phyloP scores from a whole-genome alignment of 208 protist species.

The Lotmaria passim region DNA sequence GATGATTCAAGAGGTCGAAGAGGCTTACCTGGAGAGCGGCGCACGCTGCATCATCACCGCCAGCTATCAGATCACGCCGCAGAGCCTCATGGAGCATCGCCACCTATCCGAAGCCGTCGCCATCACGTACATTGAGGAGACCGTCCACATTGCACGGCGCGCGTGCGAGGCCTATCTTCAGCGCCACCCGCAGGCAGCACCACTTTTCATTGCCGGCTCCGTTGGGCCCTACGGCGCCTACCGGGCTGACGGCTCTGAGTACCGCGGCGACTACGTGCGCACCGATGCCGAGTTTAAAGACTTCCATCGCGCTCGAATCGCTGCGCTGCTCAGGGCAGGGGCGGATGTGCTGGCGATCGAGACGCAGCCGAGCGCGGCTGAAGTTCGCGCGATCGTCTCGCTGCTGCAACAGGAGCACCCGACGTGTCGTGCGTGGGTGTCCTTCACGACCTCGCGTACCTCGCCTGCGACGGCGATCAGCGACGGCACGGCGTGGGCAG shows the following conservation, averaged over 20 bases:
- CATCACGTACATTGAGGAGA: conserved; percentile 37
- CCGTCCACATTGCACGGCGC: conserved; percentile 44
- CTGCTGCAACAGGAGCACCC: conserved; percentile 61
- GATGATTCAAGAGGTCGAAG: conserved; percentile 40
- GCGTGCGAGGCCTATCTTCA: conserved; percentile 27
- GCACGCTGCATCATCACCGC: conserved; percentile 67
- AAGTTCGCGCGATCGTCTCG: conserved; percentile 53
- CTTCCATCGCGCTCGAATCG: conserved; percentile 65
- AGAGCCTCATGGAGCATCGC: conserved; percentile 49
- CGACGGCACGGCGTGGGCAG: conserved; percentile 45
- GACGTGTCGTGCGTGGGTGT: conserved; percentile 43
- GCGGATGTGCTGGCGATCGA: conserved; percentile 72
- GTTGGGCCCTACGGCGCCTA: conserved; percentile 73
- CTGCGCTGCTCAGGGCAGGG: conserved; percentile 44
- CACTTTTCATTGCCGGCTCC: conserved; percentile 62
- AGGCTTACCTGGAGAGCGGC: conserved; percentile 44
- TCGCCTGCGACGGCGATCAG: conserved; percentile 30
- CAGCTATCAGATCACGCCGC: conserved; percentile 64
- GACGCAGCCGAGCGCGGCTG: conserved; percentile 54
- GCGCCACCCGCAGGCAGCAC: conserved; percentile 10
- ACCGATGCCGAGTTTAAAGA: conserved; percentile 38
- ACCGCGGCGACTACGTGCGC: conserved; percentile 53
- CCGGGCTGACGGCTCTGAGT: conserved; percentile 66
- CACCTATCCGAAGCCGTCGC: conserved; percentile 36
- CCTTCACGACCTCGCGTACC: conserved; percentile 44